Base-by-base conservation (phyloP, 257 asterid species). In the Petunia secreta region DNA sequence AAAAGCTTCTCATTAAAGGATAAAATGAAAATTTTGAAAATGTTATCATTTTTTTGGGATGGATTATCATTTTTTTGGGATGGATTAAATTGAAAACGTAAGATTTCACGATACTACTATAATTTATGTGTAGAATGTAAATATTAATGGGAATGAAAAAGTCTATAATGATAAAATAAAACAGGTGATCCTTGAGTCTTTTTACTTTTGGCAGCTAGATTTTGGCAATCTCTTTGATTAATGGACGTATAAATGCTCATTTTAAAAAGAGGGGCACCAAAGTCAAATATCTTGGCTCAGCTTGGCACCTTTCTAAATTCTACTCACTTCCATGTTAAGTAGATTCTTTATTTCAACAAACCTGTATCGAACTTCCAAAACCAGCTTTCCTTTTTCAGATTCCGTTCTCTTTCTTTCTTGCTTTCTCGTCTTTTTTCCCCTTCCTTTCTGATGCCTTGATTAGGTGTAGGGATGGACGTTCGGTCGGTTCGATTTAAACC, bases 351-450 rank as follows among this genome's bases (percentile, higher is more conserved):
- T 6, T 53, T 80, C 78, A 37, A 84, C 79, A 84, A 73, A 83
- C 79, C 81, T 73, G 84, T 62, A 85, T 77, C 85, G 82, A 88
- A 88, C 86, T 88, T 86, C 93, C 85, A 86, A 84, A 63, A 80
- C 83, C 44, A 25, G 25, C 80, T 78, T 88, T 86, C 86, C 80
- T 87, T 64, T 60, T 65, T 71, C 36, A 15, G 46, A 71, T 77
- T 79, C 54, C 44, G 39, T 64, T 4, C 15, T 52, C 15, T 9
- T 52, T 52, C 10, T 52, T 52, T 9, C 57, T 52, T 52, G 14
- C 14, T 52, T 52, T 9, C 10, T 52, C 14, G 8, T 52, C 57
- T 1, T 52, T 25, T 25, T 25, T 25, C 25, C 25, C 25, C 25
- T 25, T 25, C 25, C 25, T 25, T 25, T 25, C 25, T 25, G 25